Conservation (phyloP, 192 early-diverging fungal species). For the Backusella tarrabulga region DNA sequence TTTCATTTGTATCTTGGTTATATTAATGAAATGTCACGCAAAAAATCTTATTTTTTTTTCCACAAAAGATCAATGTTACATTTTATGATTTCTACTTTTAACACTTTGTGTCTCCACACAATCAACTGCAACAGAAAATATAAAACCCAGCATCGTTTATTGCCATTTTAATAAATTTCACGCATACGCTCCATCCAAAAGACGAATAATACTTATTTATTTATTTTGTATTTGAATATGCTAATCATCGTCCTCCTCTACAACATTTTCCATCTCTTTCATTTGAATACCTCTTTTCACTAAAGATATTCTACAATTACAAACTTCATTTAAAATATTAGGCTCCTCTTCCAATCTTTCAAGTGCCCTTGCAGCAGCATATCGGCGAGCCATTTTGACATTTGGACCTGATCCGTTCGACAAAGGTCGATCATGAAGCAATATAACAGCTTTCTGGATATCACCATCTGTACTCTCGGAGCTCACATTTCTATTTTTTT, state of each 20-base stretch:
- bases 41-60: too few relatives aligned
- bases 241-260: not conserved
- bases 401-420: conserved; percentile 27
- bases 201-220: too few relatives aligned
- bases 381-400: conserved; percentile 34
- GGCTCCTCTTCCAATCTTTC: conserved; percentile 33
- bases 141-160: too few relatives aligned
- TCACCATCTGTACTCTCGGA: conserved; percentile 4
- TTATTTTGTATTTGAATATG: too few relatives aligned
- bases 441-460: conserved; percentile 38
- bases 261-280: not conserved
- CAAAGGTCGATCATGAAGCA: conserved; percentile 38
- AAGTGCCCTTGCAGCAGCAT: conserved; percentile 32
- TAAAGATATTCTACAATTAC: conserved; percentile 25
- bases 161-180: too few relatives aligned
- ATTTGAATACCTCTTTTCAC: not conserved
- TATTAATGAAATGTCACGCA: too few relatives aligned
- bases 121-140: too few relatives aligned
- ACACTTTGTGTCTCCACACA: too few relatives aligned
- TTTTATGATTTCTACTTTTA: too few relatives aligned
- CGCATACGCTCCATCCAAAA: too few relatives aligned
- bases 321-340: conserved; percentile 18
- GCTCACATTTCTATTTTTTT: conserved; percentile 33
- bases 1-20: too few relatives aligned
- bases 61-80: too few relatives aligned